Base-by-base conservation (phyloP, 352 stramenopile species). In the Phytophthora vignae region DNA sequence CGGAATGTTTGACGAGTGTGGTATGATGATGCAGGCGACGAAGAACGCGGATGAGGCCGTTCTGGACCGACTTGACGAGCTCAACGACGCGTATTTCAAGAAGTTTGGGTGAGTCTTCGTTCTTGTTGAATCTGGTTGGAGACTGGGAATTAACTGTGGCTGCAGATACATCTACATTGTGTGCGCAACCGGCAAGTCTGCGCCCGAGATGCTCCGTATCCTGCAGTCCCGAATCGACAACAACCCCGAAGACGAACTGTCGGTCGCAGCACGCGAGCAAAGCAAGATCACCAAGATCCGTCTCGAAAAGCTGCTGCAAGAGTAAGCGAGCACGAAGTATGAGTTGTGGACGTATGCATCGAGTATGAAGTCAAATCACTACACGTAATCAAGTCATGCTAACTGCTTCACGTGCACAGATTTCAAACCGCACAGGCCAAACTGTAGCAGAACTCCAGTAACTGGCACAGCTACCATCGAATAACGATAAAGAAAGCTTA, bases 161-260 rank as follows among this genome's bases (percentile, higher is more conserved):
- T 74, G 19, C 52, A 92, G 83, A 14, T 93, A 91, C 70, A 92
- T 93, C 31, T 95, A 88, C 75, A 93, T 95, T 55, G 82, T 95
- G 11, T 95, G 87, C 53, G 85, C 85, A 11, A 95, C 87, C 38
- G 85, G 85, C 56, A 95, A 95, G 60, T 92, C 85, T 14, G 85
- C 87, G 4, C 62, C 80, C 5, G 85, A 93, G 69, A 95, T 93
- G 87, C 80, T 95, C 2, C 55, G 62, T 21, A 91, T 95, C 64
- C 67, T 95, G 14, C 75, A 93, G 64, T 83, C 76, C 7, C 81
- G 87, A 1, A 62, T 92, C 12, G 61, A 53, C 33, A 91, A 92
- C 64, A 72, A 52, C 15, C 22, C 65, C 0, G 79, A 84, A 40
- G 61, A 72, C 1, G 87, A 94, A 68, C 74, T 94, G 5, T 40